Conservation (phyloP, 257 asterid species). For the Cynanchum wilfordii region DNA sequence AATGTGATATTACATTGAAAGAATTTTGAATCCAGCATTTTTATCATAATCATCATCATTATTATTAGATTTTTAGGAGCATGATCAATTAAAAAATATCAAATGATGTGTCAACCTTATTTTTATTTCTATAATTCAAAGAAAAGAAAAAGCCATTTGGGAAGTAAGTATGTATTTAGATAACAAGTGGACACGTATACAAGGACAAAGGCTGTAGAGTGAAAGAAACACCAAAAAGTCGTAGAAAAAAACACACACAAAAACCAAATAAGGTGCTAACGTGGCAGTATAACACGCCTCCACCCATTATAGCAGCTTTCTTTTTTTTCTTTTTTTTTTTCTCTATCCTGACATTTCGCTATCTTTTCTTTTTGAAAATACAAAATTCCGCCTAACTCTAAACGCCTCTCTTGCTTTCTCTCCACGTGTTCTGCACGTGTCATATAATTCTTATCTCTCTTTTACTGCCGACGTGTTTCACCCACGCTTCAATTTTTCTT, state of each 20-base stretch:
- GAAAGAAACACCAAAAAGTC: conserved; percentile 42
- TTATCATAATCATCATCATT: too few relatives aligned
- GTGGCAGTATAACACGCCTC: conserved; percentile 28
- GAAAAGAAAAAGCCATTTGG: not conserved
- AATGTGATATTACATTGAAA: too few relatives aligned
- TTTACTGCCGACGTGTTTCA: conserved; percentile 23
- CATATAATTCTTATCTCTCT: conserved; percentile 6
- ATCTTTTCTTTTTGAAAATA: conserved; percentile 20
- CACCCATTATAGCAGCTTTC: conserved; percentile 11
- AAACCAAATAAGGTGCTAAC: conserved; percentile 12
- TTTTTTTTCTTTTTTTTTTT: too few relatives aligned
- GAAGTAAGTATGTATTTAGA: not conserved
- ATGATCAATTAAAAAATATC: too few relatives aligned
- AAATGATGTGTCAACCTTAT: too few relatives aligned
- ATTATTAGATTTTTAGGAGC: too few relatives aligned
- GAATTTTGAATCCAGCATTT: too few relatives aligned
- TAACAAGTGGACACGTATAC: not conserved
- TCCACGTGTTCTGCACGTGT: conserved; percentile 48
- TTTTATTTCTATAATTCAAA: too few relatives aligned
- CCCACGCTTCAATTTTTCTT: conserved; percentile 11
- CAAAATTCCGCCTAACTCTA: conserved; percentile 34
- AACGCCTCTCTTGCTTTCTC: conserved; percentile 10
- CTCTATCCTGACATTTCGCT: conserved; percentile 12
- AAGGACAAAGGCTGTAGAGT: conserved; percentile 35
- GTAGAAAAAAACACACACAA: not conserved